Base-by-base conservation (phyloP, 1,284 basidiomycete species). In the Marasmius fiardii region DNA sequence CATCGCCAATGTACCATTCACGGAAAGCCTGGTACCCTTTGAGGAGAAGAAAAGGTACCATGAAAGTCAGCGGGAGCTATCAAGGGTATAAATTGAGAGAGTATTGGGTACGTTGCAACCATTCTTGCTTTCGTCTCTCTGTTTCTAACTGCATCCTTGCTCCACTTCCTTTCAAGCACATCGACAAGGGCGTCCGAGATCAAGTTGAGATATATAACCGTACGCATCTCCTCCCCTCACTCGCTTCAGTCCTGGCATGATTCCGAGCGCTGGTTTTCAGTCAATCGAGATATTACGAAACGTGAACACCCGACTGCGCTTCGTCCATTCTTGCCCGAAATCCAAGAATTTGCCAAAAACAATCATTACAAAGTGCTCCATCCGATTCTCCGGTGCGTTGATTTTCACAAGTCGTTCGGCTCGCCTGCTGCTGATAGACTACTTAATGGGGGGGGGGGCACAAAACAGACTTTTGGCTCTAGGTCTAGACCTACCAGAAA, bases 1-100 rank as follows among this genome's bases (percentile, higher is more conserved):
- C 60, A 81, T 88, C 51, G 84, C 82, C 18, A 77, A 88, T 58
- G 61, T 86, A 14, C 78, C 85, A 0, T 83, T 89, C 61, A 62
- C 75, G 0, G 68, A 71, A 37, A 20, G 20, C n/a, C 39, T 41
- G 2, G 82, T 86, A 1, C 58, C 65, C 6, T 70, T 75, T 0
- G 79, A 81, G 43, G 87, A 90, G 63, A 89, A 88, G 67, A 64
- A 67, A 51, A 20, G 76, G 68, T 0, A 74, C 76, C 55, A 77
- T 79, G 54, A 79, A 81, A 55, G 70, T 72, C 49, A 75, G 71
- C 0, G 80, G 82, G 8, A 78, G 80, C 0, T 85, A 77, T 58
- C 74, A 81, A 61, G 85, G 84, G 4, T 86, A 86, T 61, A 86
- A 86, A 60, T 68, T 70, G 8, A 74, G 77, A 2, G 71, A 77